phyloP scores from a whole-genome alignment of 208 protist species.

The Entamoeba invadens region DNA sequence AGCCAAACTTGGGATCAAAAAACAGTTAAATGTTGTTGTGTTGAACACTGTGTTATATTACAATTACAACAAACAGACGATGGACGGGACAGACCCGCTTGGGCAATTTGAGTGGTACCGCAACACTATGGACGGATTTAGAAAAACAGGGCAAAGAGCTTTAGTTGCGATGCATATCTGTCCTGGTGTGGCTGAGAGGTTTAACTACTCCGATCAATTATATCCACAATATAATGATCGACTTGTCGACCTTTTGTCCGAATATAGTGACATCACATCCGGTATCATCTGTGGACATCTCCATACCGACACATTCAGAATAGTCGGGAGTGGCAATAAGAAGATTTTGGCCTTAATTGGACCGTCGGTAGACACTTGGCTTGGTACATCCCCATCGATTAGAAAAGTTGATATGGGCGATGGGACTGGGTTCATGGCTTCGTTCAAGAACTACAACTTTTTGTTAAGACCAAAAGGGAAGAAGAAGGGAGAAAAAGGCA shows the following conservation, averaged over 20 bases:
- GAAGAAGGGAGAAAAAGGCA: background rate
- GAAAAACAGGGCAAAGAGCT: background rate
- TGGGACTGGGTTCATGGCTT: background rate
- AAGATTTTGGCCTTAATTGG: background rate
- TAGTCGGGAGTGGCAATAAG: background rate
- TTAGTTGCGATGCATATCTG: background rate
- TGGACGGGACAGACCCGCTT: background rate
- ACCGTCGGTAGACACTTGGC: background rate
- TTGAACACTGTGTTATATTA: background rate
- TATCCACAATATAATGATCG: conserved; percentile 1
- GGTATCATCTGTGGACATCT: background rate
- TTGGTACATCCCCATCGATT: background rate
- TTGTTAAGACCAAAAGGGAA: background rate
- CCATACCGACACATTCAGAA: background rate
- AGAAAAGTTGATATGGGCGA: background rate
- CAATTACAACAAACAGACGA: background rate
- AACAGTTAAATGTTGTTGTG: background rate
- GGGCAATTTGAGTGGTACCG: background rate
- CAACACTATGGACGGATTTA: background rate
- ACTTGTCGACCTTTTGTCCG: background rate
- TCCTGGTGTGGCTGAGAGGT: background rate
- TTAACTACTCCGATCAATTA: background rate
- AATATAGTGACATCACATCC: background rate
- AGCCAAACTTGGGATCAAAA: background rate
- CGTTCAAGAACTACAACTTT: background rate